Evolutionary conservation across 2,329 filamentous ascomycete species (phyloP), one percentile per base, ranked within the genome.

Genomic region (Intubia oerlemansii): DNA sequence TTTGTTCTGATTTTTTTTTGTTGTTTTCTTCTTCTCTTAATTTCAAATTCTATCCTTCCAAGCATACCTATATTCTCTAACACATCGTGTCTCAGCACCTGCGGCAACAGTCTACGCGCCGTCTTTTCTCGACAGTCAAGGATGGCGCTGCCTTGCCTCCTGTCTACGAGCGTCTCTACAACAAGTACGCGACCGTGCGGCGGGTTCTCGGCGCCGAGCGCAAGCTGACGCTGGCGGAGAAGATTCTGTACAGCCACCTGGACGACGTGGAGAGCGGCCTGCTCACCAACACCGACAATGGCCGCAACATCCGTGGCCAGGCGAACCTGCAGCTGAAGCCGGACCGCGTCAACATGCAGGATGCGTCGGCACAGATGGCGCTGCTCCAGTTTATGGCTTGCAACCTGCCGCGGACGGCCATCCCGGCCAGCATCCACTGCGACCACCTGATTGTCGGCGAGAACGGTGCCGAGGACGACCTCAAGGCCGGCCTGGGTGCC

Each of bases 371-470:
- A 5, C 88, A 98, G 57, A 98, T 98, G 88, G 88, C 88, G 2
- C 59, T 98, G 38, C 58, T 98, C 42, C 88, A 98, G 54, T 98
- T 98, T 62, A 98, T 98, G 85, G 80, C 79, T 17, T 98, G 88
- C 52, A 79, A 81, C 31, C 63, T 98, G 30, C 77, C 76, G 17
- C 70, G 70, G 34, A 92, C 88, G 3, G 84, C 84, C 8, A 85
- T 98, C 28, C 88, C 88, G 9, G 85, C 88, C 27, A 93, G 84
- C 50, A 93, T 95, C 41, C 88, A 98, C 57, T 98, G 88, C 54
- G 88, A 98, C 56, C 88, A 98, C 52, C 74, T 98, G 71, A 95
- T 98, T 54, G 85, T 95, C 17, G 88, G 85, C 32, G 75, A 90
- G 53, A 77, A 73, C 47, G 88, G 88, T 34, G 88, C 85, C 20